Evolutionary conservation across 192 early-diverging fungal genomes (phyloP).

Genomic region (Coemansia pectinata): DNA sequence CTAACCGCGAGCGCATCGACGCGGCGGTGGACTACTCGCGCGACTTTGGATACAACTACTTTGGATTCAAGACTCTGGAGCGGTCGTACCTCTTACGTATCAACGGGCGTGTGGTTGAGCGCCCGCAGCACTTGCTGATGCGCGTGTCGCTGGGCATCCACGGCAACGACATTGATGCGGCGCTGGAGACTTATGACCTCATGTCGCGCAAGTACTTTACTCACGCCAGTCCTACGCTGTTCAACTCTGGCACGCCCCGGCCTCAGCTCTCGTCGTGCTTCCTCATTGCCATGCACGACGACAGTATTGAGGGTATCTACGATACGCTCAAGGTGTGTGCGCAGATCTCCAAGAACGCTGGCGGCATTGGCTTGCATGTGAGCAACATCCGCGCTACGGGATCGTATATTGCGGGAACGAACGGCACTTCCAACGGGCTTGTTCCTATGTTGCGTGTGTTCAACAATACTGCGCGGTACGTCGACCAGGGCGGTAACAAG

Average conservation of each 20-base stretch:
- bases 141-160: constrained; percentile 97
- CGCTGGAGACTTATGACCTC: constrained; percentile 92
- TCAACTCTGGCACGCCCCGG: constrained; percentile 96
- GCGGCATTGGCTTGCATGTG: constrained; percentile 96
- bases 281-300: constrained; percentile 93
- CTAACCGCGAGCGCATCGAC: constrained; percentile 81
- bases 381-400: constrained; percentile 95
- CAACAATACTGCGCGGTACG: constrained; percentile 98
- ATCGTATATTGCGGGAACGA: constrained; percentile 97
- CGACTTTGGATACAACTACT: constrained; percentile 98
- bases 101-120: constrained; percentile 83
- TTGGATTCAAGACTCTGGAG: constrained; percentile 99
- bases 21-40: constrained; percentile 97
- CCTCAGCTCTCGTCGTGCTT: constrained; percentile 97
- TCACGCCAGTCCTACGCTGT: constrained; percentile 95
- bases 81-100: constrained; percentile 91
- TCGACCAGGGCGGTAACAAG: constrained; percentile 99
- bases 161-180: constrained; percentile 85
- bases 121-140: constrained; percentile 99
- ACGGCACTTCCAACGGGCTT: constrained; percentile 95
- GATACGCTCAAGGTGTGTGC: constrained; percentile 97
- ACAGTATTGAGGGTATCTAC: constrained; percentile 98
- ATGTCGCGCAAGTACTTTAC: constrained; percentile 95
- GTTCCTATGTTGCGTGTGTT: constrained; percentile 98
- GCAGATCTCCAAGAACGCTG: constrained; percentile 97